phyloP scores from a whole-genome alignment of 495 filamentous ascomycete species.

The Bathelium albidoporum region DNA sequence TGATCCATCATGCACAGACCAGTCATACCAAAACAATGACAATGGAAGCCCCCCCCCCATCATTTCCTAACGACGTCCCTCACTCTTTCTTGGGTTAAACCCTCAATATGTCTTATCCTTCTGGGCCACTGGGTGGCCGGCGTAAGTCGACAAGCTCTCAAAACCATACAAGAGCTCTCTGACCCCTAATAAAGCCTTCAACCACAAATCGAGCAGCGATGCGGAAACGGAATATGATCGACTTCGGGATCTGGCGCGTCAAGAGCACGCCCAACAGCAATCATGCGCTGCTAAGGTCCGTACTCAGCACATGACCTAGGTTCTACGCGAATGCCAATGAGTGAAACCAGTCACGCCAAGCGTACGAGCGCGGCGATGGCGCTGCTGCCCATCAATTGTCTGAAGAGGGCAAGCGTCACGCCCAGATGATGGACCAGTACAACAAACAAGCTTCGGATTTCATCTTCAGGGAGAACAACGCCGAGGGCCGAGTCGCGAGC shows the following conservation, averaged over 20 bases:
- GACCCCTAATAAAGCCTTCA: conserved; percentile 56
- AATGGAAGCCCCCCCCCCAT: neutral
- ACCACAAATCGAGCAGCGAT: conserved; percentile 53
- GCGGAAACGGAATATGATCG: conserved; percentile 87
- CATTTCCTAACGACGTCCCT: neutral
- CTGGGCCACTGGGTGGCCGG: conserved; percentile 2
- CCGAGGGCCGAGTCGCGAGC: conserved; percentile 50
- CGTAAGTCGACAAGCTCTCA: neutral
- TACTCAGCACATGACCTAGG: neutral
- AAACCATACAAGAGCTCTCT: neutral
- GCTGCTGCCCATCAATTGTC: conserved; percentile 68
- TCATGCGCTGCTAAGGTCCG: conserved; percentile 48
- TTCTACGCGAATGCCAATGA: conserved; percentile 22
- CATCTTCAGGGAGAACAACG: conserved; percentile 92
- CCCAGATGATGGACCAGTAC: conserved; percentile 63
- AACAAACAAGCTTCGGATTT: conserved; percentile 84
- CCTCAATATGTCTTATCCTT: conserved; percentile 9
- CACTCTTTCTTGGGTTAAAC: neutral
- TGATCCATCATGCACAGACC: too few species aligned
- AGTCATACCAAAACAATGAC: too few species aligned
- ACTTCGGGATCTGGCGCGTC: conserved; percentile 69
- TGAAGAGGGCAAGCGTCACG: conserved; percentile 76
- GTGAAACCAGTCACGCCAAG: conserved; percentile 40
- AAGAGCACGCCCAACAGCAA: conserved; percentile 63
- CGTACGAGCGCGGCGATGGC: conserved; percentile 71